phyloP scores from a whole-genome alignment of 2,329 filamentous ascomycete species.

The Stenocarpella maydis region DNA sequence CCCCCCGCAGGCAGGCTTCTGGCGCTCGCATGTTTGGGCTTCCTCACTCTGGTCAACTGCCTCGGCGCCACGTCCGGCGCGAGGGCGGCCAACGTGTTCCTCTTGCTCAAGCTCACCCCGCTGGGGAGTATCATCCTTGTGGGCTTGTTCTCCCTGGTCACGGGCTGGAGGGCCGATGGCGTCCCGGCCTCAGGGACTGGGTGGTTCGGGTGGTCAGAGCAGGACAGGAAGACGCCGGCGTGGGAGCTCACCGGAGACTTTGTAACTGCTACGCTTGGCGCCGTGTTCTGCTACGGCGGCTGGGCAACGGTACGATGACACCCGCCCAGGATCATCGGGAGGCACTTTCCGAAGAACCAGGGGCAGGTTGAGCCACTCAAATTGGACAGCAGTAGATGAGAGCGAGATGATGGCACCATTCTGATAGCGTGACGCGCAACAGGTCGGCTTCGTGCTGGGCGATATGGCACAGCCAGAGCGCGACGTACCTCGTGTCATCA shows the following conservation, averaged over 20 bases:
- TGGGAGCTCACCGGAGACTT: slow-evolving; percentile 52
- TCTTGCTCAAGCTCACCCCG: slow-evolving; percentile 45
- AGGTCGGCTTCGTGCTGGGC: slow-evolving; percentile 41
- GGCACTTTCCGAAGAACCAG: too few relatives aligned
- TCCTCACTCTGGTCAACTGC: slow-evolving; percentile 52
- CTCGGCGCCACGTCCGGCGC: slow-evolving; percentile 51
- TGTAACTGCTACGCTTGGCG: slow-evolving; percentile 52
- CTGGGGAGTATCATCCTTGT: slow-evolving; percentile 40
- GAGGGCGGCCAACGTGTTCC: slow-evolving; percentile 51
- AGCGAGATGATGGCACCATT: slow-evolving; percentile 6
- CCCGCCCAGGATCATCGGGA: neutral
- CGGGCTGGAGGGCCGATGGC: slow-evolving; percentile 47
- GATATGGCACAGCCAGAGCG: slow-evolving; percentile 41
- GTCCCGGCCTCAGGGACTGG: slow-evolving; percentile 46
- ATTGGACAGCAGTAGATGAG: neutral
- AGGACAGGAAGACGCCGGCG: slow-evolving; percentile 33
- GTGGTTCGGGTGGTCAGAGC: slow-evolving; percentile 40
- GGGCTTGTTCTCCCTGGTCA: slow-evolving; percentile 37
- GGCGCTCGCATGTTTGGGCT: slow-evolving; percentile 47
- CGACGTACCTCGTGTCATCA: slow-evolving; percentile 50
- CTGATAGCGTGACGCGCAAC: slow-evolving; percentile 17
- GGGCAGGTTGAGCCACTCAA: neutral
- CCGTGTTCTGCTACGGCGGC: slow-evolving; percentile 53
- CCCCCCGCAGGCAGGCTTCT: slow-evolving; percentile 47
- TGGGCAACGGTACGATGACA: slow-evolving; percentile 53